phyloP scores from a whole-genome alignment of 2,329 filamentous ascomycete genomes.

The Zelopaecilomyces penicillatus region DNA sequence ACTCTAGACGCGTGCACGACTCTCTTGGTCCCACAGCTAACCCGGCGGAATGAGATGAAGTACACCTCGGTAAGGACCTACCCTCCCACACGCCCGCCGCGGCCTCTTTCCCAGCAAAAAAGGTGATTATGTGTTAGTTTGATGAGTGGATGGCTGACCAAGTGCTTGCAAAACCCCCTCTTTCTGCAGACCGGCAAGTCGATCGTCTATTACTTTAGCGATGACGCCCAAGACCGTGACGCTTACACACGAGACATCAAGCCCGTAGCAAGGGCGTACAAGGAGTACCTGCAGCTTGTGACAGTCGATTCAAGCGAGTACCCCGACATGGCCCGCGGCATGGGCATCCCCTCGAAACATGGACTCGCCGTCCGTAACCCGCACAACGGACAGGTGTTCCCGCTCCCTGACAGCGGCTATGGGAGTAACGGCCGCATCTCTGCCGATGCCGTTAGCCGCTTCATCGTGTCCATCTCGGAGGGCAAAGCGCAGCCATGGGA shows the following conservation, averaged over 20 bases:
- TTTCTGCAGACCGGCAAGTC: slow-evolving; percentile 28
- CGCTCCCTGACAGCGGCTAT: slow-evolving; percentile 11
- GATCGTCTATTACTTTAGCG: slow-evolving; percentile 25
- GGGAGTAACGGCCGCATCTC: slow-evolving; percentile 17
- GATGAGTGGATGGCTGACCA: neutral
- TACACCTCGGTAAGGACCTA: slow-evolving; percentile 26
- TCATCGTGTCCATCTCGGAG: slow-evolving; percentile 36
- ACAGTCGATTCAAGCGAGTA: slow-evolving; percentile 39
- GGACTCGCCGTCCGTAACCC: slow-evolving; percentile 37
- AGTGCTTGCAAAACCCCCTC: neutral
- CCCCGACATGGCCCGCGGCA: slow-evolving; percentile 29
- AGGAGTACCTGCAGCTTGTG: slow-evolving; percentile 39
- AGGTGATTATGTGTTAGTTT: neutral
- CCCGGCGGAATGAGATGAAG: slow-evolving; percentile 34
- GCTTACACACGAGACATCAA: slow-evolving; percentile 27
- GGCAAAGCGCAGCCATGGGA: slow-evolving; percentile 33
- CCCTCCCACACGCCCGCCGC: too few relatives aligned
- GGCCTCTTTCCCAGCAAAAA: too few relatives aligned
- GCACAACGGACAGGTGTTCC: slow-evolving; percentile 35
- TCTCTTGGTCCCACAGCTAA: slow-evolving; percentile 36
- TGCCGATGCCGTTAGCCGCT: slow-evolving; percentile 29
- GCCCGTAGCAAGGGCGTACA: slow-evolving; percentile 35
- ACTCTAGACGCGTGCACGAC: slow-evolving; percentile 30
- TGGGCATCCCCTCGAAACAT: slow-evolving; percentile 23
- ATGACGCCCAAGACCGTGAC: slow-evolving; percentile 21